Evolutionary conservation across 164 flowering plant genomes (phyloP).

Genomic region (Magnolia kwangsiensis): DNA sequence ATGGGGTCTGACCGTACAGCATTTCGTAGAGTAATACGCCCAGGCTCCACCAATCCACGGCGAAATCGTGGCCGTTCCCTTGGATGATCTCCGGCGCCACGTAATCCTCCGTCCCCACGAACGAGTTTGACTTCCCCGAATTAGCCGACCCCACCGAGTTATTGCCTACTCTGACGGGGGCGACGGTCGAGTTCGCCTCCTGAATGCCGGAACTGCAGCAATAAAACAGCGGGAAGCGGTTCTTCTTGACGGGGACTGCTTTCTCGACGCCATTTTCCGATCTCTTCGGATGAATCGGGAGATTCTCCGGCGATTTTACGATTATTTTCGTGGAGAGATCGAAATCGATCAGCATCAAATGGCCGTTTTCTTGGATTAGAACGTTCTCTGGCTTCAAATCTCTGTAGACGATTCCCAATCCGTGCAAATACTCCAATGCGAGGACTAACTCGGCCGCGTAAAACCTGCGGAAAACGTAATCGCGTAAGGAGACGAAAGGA

Average conservation of each 20-base stretch:
- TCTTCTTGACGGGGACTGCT: constrained; percentile 9
- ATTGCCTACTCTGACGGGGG: not conserved
- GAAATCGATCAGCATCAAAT: constrained; percentile 86
- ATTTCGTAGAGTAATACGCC: constrained; percentile 86
- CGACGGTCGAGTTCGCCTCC: constrained; percentile 18
- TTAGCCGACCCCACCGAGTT: not conserved
- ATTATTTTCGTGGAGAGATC: constrained; percentile 71
- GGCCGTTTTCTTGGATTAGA: constrained; percentile 74
- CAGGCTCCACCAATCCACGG: constrained; percentile 91
- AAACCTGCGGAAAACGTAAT: constrained; percentile 39
- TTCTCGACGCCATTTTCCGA: not conserved
- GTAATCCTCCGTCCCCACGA: constrained; percentile 97
- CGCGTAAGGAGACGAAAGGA: not conserved
- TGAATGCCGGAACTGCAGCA: constrained; percentile 30
- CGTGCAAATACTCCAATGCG: constrained; percentile 78
- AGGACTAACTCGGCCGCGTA: constrained; percentile 83
- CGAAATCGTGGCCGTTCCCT: constrained; percentile 75
- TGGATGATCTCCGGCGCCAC: constrained; percentile 82
- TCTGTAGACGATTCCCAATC: constrained; percentile 71
- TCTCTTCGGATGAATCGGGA: constrained; percentile 1
- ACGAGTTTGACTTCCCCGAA: constrained; percentile 59
- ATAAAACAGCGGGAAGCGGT: constrained; percentile 17
- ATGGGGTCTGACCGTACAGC: constrained; percentile 90
- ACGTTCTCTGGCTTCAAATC: constrained; percentile 93
- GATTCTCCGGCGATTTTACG: constrained; percentile 24